These are phyloP conservation scores for Sphaerobolus stellatus DNA, from an alignment of 1,284 basidiomycete genomes.

Conservation along the genomic window DNA sequence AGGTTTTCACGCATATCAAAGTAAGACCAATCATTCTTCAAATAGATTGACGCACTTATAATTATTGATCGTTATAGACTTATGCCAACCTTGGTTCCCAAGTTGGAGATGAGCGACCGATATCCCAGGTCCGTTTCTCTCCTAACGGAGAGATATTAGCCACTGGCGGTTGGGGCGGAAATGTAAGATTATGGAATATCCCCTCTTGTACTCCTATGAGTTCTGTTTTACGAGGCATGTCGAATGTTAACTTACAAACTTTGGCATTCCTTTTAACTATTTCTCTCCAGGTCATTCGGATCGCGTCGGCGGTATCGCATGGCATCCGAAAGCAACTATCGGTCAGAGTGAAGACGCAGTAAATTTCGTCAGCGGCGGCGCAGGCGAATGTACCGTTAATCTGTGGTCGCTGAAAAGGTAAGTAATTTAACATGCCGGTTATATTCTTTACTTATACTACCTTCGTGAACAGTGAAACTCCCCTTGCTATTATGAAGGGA, in stretches of 20 bases:
- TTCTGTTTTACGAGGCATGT: too few species aligned
- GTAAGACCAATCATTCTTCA: conserved; percentile 41
- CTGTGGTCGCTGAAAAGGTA: conserved; percentile 89
- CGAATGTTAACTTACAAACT: conserved; percentile 72
- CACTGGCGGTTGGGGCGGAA: conserved; percentile 95
- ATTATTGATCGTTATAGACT: conserved; percentile 48
- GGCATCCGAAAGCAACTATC: conserved; percentile 95
- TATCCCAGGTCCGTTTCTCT: conserved; percentile 92
- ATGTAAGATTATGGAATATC: conserved; percentile 92
- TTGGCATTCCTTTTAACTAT: conserved; percentile 28
- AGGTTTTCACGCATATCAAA: conserved; percentile 87
- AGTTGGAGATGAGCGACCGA: conserved; percentile 93
- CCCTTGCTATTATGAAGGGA: conserved; percentile 81
- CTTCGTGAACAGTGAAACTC: conserved; percentile 59
- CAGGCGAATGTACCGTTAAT: conserved; percentile 83
- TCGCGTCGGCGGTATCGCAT: conserved; percentile 92
- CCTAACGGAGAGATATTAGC: conserved; percentile 87
- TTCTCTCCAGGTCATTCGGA: conserved; percentile 73
- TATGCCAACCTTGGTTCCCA: conserved; percentile 94
- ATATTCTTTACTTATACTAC: background rate
- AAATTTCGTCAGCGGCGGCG: conserved; percentile 89
- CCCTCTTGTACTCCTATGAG: conserved; percentile 82
- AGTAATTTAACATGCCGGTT: conserved; percentile 17
- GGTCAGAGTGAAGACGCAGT: conserved; percentile 65
- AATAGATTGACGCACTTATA: conserved; percentile 7